Evolutionary conservation across 768 basidiomycete genomes (phyloP), one percentile per base, ranked within the genome.

Genomic region (Xanthoconium purpureum): DNA sequence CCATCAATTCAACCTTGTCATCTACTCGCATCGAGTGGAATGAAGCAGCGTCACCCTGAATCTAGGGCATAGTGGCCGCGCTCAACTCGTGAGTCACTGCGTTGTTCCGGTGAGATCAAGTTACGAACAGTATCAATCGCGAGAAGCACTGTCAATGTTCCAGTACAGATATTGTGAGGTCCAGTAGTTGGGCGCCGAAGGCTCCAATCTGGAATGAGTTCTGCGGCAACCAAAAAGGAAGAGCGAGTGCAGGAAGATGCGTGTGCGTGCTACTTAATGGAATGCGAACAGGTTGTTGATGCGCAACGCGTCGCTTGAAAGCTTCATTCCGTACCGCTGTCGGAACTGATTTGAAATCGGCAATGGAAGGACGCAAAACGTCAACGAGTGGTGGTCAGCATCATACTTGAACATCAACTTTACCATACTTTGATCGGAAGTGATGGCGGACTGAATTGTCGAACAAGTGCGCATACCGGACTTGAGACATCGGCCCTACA

Each of bases 91-190:
- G 59, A 36, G 30, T 62, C 51, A 54, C 60, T 59, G 18, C 49
- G 44, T 18, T 60, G 52, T 55, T 18, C 58, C 55, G 17, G 10
- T 12, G 17, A 7, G 18, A 6, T 33, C 55, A 13, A 24, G 24
- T 50, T 32, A 9, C 58, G 55, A 10, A 60, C 45, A n/a, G 55
- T 62, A 18, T 62, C 58, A 24, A 24, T 24, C 24, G 55, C 58
- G 36, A 56, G 33, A 6, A 40, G 54, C 12, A 13, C 18, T 15
- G 46, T 46, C n/a, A 63, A 30, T 9, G 29, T 30, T 14, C 62
- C 59, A 8, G 56, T 61, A 37, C 62, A 63, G 32, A 58, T 61
- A n/a, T 60, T 57, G 50, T 55, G 57, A 6, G 62, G 62, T 13
- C 61, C 59, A 8, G 46, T 55, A 9, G 45, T 51, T 32, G 52